Conservation (phyloP, 2,329 filamentous ascomycete species). For the Aspergillus pseudonomiae region DNA sequence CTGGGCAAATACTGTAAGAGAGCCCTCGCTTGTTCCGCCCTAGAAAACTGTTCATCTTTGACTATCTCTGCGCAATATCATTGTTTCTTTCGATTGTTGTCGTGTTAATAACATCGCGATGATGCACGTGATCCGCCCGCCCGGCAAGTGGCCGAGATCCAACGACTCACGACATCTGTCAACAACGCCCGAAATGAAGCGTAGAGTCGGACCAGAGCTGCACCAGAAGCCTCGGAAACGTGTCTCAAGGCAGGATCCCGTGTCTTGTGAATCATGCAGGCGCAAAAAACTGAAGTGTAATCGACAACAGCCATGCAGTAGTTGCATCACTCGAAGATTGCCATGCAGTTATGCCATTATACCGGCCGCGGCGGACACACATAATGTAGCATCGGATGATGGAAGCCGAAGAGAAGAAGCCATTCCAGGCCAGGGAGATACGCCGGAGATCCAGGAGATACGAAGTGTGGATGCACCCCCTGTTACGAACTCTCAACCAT, state of each 20-base stretch:
- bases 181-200: constrained; percentile 25
- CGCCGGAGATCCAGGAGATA: not conserved
- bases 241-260: constrained; percentile 38
- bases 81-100: not conserved
- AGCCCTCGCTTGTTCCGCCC: not conserved
- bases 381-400: not conserved
- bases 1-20: not conserved
- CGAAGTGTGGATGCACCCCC: not conserved
- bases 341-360: constrained; percentile 28
- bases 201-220: constrained; percentile 13
- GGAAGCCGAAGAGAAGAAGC: not conserved
- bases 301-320: constrained; percentile 54
- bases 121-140: constrained; percentile 3
- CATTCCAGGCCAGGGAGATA: no score
- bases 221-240: constrained; percentile 18
- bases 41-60: no score
- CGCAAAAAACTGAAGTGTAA: constrained; percentile 58
- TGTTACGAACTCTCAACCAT: not conserved
- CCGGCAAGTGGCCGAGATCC: not conserved
- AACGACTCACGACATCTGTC: not conserved
- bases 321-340: constrained; percentile 43
- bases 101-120: not conserved
- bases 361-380: not conserved
- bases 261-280: constrained; percentile 45
- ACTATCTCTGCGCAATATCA: not conserved